Conservation (phyloP, 192 early-diverging fungal species). For the Coemansia sp. region DNA sequence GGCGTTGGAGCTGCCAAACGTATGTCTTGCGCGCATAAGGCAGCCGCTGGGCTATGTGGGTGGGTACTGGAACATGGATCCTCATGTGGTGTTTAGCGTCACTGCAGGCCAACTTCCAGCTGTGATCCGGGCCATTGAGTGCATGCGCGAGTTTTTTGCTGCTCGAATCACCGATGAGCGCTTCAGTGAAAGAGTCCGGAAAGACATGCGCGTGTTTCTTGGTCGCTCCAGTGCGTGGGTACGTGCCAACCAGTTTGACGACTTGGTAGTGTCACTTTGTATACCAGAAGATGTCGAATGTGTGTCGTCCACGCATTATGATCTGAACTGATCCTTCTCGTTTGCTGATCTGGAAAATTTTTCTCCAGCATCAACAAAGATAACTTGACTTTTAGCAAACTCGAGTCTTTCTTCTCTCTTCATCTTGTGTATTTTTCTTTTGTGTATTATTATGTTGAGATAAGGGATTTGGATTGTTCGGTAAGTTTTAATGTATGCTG, state of each 20-base stretch:
- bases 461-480: neutral
- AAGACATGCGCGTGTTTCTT: conserved; percentile 27
- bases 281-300: neutral
- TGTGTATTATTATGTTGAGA: conserved; percentile 16
- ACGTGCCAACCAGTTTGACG: conserved; percentile 22
- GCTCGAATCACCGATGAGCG: neutral
- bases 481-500: neutral
- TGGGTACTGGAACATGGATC: conserved; percentile 49
- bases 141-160: conserved; percentile 23
- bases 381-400: neutral
- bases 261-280: neutral
- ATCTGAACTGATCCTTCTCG: neutral
- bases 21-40: conserved; percentile 37
- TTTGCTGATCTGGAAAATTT: conserved; percentile 12
- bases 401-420: neutral
- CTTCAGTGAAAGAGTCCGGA: neutral
- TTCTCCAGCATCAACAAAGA: neutral
- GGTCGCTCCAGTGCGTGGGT: conserved; percentile 23
- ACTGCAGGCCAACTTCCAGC: conserved; percentile 21
- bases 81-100: conserved; percentile 19
- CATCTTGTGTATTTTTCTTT: conserved; percentile 8
- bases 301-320: neutral
- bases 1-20: conserved; percentile 10
- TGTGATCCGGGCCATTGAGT: conserved; percentile 25
- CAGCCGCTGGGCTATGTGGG: conserved; percentile 39